Base-by-base conservation (phyloP, 1,284 basidiomycete genomes). In the Vanrija sp. region DNA sequence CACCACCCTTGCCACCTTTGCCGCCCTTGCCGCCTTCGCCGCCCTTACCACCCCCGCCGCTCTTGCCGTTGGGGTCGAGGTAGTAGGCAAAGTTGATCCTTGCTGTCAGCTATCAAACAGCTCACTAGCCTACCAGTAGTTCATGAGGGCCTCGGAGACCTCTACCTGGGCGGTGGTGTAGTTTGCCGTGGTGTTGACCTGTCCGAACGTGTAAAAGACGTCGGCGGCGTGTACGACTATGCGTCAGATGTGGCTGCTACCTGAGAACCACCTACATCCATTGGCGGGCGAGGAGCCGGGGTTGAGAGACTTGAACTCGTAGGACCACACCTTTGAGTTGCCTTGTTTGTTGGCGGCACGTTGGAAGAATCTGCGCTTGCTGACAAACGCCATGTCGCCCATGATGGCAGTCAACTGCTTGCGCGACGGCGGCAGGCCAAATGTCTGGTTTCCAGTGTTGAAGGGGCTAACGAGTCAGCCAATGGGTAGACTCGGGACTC, bases 21-120 rank as follows among this genome's bases (percentile, higher is more conserved):
- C n/a, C n/a, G n/a, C n/a, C n/a, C n/a, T n/a, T n/a, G n/a, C n/a
- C n/a, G n/a, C n/a, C n/a, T n/a, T n/a, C n/a, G n/a, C n/a, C n/a
- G n/a, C n/a, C n/a, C n/a, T n/a, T 25, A 9, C 24, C 9, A 9
- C 9, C 24, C 24, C n/a, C n/a, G n/a, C n/a, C n/a, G n/a, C n/a
- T n/a, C n/a, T 22, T 19, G 18, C 56, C 61, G 57, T 68, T 69
- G 18, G 70, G 70, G 49, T 70, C 59, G 44, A 60, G 53, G 61
- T 63, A 65, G 56, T 67, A 67, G 31, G 65, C 69, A 59, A 75
- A 75, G 61, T 71, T 71, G 55, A 71, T 49, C 68, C 68, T 69
- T 47, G 16, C 14, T 0, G 27, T 51, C 35, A 54, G 41, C 23
- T 12, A n/a, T 10, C 7, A 5, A 35, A 14, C 36, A n/a, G 20